A percentile compares a stretch with the other conserved stretches of the same genome.
Evolutionary conservation across 345 rosid genomes (phyloP).

Genomic region (Theobroma cacao): DNA sequence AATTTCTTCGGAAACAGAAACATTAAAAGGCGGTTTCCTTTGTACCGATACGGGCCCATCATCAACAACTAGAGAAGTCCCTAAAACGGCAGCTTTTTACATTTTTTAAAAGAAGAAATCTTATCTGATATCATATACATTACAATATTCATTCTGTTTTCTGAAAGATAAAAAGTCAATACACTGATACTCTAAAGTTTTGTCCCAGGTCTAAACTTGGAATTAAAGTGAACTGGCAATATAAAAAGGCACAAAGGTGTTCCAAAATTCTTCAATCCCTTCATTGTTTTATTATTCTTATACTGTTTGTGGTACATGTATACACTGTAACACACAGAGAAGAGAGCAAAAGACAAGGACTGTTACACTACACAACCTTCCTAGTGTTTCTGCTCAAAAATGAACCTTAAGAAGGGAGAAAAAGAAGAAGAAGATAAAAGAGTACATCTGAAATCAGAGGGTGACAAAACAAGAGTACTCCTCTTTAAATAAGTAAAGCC

Average conservation of each 20-base stretch:
- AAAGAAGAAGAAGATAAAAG: neutral
- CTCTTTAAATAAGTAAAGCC: neutral
- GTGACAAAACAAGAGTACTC: neutral
- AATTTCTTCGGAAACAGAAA: neutral
- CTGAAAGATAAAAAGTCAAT: neutral
- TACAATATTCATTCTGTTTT: neutral
- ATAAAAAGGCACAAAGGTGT: neutral
- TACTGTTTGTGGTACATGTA: neutral
- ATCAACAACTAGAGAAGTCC: neutral
- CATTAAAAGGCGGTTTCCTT: neutral
- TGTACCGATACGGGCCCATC: neutral
- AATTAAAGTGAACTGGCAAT: neutral
- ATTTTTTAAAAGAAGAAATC: neutral
- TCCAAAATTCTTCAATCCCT: slow-evolving; percentile 12
- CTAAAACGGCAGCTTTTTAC: neutral
- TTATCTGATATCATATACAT: neutral
- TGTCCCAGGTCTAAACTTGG: neutral
- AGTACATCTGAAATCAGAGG: neutral
- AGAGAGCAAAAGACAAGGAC: neutral
- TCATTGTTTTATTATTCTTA: slow-evolving; percentile 15
- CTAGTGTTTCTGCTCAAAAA: slow-evolving; percentile 12
- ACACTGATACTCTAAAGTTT: neutral
- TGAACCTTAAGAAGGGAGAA: slow-evolving; percentile 3
- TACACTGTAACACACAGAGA: slow-evolving; percentile 14
- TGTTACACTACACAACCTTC: neutral